Evolutionary conservation across 1,284 basidiomycete genomes (phyloP).

Genomic region (Phylloporus sp.): DNA sequence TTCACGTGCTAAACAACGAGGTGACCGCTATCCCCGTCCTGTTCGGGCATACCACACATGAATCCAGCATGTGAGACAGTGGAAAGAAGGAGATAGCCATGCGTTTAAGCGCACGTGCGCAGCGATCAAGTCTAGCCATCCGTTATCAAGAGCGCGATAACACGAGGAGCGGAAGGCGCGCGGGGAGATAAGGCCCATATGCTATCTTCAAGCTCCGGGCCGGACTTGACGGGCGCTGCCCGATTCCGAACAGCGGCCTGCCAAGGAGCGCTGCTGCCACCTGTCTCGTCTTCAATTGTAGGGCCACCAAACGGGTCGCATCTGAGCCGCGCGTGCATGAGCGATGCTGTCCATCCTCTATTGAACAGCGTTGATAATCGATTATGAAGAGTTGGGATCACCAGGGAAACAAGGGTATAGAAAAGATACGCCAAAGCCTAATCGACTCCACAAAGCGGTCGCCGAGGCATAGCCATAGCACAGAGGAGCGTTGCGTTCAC

Average conservation of each 20-base stretch:
- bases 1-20: neutral
- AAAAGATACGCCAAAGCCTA: neutral
- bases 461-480: too few relatives aligned
- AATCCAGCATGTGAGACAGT: neutral
- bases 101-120: neutral
- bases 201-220: neutral
- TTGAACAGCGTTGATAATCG: neutral
- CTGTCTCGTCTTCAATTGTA: neutral
- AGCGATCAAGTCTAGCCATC: neutral
- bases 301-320: neutral
- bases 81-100: neutral
- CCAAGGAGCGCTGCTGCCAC: neutral
- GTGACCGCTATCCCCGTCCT: neutral
- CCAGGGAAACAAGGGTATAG: neutral
- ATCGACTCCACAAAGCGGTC: neutral
- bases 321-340: neutral
- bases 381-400: neutral
- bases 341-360: neutral
- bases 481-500: too few relatives aligned
- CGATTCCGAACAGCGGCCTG: neutral
- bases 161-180: neutral
- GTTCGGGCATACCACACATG: neutral
- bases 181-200: neutral
- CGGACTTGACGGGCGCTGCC: conserved; percentile 3
- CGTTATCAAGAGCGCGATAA: neutral